A percentile compares a stretch with the other conserved stretches of the same genome.
phyloP scores from a whole-genome alignment of 2,329 filamentous ascomycete species.

The Decorospora gaudefroyi region DNA sequence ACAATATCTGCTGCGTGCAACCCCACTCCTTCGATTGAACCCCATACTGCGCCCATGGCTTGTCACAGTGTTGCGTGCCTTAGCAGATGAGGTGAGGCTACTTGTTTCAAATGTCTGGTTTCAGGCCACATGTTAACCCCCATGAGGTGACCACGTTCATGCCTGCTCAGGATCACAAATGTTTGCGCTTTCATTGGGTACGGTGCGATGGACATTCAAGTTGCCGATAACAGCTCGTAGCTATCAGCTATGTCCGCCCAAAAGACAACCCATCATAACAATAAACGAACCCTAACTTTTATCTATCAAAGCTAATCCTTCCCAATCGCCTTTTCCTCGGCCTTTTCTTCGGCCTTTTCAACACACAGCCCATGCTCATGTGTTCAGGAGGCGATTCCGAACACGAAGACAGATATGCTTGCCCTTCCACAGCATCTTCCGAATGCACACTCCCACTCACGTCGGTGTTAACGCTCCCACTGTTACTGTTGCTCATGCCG shows the following conservation, averaged over 20 bases:
- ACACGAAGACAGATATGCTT: neutral
- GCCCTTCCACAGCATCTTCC: neutral
- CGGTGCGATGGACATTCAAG: slow-evolving; percentile 4
- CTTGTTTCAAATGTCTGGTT: slow-evolving; percentile 8
- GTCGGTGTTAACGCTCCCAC: neutral
- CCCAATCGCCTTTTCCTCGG: too few species aligned
- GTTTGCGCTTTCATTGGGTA: neutral
- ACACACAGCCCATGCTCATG: too few species aligned
- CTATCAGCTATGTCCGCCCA: too few species aligned
- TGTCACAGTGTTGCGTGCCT: too few species aligned
- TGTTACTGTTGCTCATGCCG: neutral
- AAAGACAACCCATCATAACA: neutral
- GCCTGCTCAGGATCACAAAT: slow-evolving; percentile 1
- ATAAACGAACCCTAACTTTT: neutral
- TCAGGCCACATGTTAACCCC: slow-evolving; percentile 9
- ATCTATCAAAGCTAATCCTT: too few species aligned
- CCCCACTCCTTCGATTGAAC: too few species aligned
- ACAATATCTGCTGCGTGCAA: too few species aligned
- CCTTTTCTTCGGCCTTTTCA: too few species aligned
- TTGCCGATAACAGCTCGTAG: too few species aligned
- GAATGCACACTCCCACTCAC: neutral
- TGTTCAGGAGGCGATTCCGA: neutral
- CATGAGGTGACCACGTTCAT: slow-evolving; percentile 11
- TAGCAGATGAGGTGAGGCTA: slow-evolving; percentile 4
- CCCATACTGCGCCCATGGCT: neutral